Evolutionary conservation across 768 basidiomycete genomes (phyloP).

Genomic region (Amanita muscaria): DNA sequence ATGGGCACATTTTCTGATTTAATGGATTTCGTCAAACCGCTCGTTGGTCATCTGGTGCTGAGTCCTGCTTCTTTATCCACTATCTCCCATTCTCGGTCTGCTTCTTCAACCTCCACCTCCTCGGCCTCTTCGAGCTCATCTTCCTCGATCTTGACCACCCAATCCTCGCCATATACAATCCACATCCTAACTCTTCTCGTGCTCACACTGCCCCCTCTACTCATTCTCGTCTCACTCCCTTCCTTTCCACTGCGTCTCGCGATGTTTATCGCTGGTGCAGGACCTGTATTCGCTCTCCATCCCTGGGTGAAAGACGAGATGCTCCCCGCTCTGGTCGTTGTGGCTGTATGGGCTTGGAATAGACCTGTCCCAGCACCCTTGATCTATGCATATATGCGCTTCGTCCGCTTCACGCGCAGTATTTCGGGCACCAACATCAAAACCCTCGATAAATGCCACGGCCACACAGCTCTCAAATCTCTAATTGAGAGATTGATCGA

Average conservation of each 20-base stretch:
- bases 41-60: slow-evolving; percentile 42
- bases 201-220: slow-evolving; percentile 42
- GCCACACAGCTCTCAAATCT: slow-evolving; percentile 16
- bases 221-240: slow-evolving; percentile 35
- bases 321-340: not conserved
- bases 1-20: slow-evolving; percentile 72
- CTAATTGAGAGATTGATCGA: slow-evolving; percentile 40
- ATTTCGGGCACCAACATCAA: too few species aligned
- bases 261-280: slow-evolving; percentile 35
- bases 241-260: slow-evolving; percentile 39
- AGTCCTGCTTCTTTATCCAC: slow-evolving; percentile 30
- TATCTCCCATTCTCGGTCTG: slow-evolving; percentile 15
- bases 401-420: too few species aligned
- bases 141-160: slow-evolving; percentile 11
- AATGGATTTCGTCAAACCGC: slow-evolving; percentile 44
- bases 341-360: slow-evolving; percentile 1
- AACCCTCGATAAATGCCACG: too few species aligned
- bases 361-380: not conserved
- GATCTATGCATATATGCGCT: not conserved
- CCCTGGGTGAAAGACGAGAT: not conserved
- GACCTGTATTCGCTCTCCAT: slow-evolving; percentile 33
- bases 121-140: too few species aligned
- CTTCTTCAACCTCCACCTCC: slow-evolving; percentile 11
- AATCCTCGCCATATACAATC: slow-evolving; percentile 38
- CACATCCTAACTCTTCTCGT: slow-evolving; percentile 43